A percentile compares a stretch with the other conserved stretches of the same genome.
Evolutionary conservation across 2,329 filamentous ascomycete species (phyloP).

Genomic region (Parafenestella ontariensis): DNA sequence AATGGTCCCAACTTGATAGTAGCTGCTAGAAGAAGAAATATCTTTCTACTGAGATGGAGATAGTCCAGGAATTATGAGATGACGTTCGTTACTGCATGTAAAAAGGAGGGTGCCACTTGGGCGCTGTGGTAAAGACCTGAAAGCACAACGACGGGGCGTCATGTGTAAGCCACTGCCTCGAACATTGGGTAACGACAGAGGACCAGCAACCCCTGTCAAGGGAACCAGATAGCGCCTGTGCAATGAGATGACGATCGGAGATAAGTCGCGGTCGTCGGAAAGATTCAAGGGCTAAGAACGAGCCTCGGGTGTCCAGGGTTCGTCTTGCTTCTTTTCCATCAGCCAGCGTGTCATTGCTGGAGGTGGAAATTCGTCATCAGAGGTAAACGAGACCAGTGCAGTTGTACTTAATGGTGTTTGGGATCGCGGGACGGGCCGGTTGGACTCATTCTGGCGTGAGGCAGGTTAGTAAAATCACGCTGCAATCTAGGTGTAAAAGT

Average conservation of each 20-base stretch:
- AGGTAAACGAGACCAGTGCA: not conserved
- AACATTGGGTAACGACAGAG: not conserved
- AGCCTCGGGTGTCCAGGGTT: slow-evolving; percentile 6
- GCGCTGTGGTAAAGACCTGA: not conserved
- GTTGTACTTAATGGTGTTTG: not conserved
- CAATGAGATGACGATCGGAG: not conserved
- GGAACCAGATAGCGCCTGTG: not conserved
- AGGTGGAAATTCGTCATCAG: not conserved
- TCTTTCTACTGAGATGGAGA: too few relatives aligned
- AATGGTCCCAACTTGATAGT: not conserved
- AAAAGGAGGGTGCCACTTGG: not conserved
- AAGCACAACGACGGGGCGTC: not conserved
- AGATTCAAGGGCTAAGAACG: not conserved
- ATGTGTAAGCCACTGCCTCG: not conserved
- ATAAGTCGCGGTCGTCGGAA: not conserved
- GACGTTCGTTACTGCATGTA: not conserved
- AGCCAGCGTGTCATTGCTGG: slow-evolving; percentile 24
- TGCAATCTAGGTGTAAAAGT: too few relatives aligned
- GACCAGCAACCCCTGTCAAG: not conserved
- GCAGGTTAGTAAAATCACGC: too few relatives aligned
- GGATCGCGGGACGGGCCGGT: not conserved
- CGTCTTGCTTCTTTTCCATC: slow-evolving; percentile 8
- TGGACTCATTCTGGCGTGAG: not conserved
- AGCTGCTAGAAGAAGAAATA: not conserved
- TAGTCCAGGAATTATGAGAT: not conserved